Percentiles rank a stretch among this genome's conserved stretches.
phyloP scores from a whole-genome alignment of 228 moss, liverwort and hornwort species.

The Sphagnum magellanicum region DNA sequence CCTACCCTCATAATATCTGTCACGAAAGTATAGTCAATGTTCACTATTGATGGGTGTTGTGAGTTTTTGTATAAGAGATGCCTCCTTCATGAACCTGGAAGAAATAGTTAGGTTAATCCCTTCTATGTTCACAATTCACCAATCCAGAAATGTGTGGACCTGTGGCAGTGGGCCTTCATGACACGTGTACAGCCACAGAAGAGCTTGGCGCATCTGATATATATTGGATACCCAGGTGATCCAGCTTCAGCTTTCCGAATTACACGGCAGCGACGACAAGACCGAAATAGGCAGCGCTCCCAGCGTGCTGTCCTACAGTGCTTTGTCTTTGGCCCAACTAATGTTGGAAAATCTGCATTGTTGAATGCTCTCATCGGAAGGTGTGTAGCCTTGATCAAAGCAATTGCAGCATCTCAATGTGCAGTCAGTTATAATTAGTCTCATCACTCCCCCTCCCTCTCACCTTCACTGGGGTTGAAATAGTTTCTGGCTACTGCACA shows the following conservation, averaged over 20 bases:
- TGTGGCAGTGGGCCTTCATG: conserved; percentile 90
- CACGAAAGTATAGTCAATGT: too few relatives aligned
- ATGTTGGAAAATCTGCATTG: conserved; percentile 79
- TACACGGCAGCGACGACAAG: conserved; percentile 78
- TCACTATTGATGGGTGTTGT: too few relatives aligned
- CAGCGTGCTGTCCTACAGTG: conserved; percentile 77
- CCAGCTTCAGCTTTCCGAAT: conserved; percentile 79
- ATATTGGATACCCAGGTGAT: conserved; percentile 85
- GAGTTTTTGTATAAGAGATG: too few relatives aligned
- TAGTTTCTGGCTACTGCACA: too few relatives aligned
- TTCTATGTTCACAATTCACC: not conserved
- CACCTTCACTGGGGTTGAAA: too few relatives aligned
- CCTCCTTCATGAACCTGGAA: too few relatives aligned
- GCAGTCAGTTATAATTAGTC: not conserved
- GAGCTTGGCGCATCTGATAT: conserved; percentile 86
- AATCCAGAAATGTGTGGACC: not conserved
- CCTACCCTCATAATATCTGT: not conserved
- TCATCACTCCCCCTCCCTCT: not conserved
- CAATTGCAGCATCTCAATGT: not conserved
- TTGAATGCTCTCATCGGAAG: conserved; percentile 92
- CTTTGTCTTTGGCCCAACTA: conserved; percentile 79
- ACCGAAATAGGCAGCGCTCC: conserved; percentile 84
- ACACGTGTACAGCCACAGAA: conserved; percentile 79
- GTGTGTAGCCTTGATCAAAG: conserved; percentile 19
- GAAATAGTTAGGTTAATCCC: not conserved